phyloP scores from a whole-genome alignment of 1,284 basidiomycete species.

The Taiwanofungus camphoratus region DNA sequence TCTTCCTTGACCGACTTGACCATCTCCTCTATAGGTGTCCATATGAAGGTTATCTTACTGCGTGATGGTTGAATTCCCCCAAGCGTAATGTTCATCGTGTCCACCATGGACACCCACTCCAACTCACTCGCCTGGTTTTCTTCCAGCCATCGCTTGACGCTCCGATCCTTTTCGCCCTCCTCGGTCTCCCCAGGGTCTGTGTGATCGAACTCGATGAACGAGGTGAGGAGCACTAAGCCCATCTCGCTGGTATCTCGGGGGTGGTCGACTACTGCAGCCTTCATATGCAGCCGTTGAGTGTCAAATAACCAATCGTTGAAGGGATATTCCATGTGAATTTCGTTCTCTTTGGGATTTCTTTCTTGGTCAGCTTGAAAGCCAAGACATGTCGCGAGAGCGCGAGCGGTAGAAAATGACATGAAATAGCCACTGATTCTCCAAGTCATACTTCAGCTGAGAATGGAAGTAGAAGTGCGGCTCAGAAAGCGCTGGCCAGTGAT shows the following conservation, averaged over 20 bases:
- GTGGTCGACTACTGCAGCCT: background rate
- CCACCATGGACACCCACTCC: background rate
- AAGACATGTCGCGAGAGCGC: no score
- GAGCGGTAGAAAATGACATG: no score
- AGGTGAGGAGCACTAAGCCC: background rate
- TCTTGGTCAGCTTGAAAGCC: no score
- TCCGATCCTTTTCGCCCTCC: background rate
- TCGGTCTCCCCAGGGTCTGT: background rate
- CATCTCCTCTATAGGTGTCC: no score
- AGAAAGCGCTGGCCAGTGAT: no score
- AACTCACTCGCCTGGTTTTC: background rate
- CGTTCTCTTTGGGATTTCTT: no score
- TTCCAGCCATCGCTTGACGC: background rate
- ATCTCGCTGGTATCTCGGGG: background rate
- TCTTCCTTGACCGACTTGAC: no score
- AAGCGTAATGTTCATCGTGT: background rate
- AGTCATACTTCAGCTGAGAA: no score
- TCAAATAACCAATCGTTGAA: background rate
- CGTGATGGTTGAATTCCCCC: background rate
- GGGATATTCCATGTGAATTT: conserved; percentile 3
- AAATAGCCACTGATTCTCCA: no score
- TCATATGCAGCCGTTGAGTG: background rate
- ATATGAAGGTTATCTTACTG: background rate
- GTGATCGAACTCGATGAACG: background rate
- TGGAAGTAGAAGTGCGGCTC: no score